These are phyloP conservation scores for Solanum paucissectum DNA, from an alignment of 257 asterid species.

Conservation along the genomic window DNA sequence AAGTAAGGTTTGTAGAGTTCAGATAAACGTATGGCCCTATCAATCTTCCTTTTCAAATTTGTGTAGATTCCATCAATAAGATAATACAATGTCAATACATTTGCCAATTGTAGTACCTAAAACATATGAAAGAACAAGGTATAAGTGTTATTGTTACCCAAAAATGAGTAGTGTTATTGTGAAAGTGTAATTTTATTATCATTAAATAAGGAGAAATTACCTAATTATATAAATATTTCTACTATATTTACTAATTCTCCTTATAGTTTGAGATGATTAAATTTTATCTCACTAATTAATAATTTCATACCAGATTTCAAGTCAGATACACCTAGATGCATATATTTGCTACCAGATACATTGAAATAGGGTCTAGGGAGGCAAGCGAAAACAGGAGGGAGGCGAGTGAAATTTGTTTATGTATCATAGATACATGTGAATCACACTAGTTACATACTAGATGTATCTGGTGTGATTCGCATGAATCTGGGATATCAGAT, in stretches of 20 bases:
- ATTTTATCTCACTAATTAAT: too few species aligned
- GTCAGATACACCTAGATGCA: background rate
- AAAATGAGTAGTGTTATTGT: background rate
- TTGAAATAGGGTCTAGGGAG: background rate
- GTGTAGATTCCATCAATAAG: constrained; percentile 13
- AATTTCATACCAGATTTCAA: too few species aligned
- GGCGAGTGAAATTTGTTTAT: too few species aligned
- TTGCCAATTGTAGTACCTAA: constrained; percentile 29
- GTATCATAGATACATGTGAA: background rate
- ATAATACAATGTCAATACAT: constrained; percentile 20
- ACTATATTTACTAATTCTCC: too few species aligned
- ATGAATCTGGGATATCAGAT: background rate
- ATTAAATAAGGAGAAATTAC: background rate
- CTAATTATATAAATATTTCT: background rate
- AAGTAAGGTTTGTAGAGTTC: constrained; percentile 42
- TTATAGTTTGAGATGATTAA: too few species aligned
- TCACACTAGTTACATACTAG: background rate
- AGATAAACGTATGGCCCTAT: constrained; percentile 14
- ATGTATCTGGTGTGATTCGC: background rate
- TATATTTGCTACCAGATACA: background rate
- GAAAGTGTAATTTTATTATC: background rate
- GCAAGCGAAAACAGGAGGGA: background rate
- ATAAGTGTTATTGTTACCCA: background rate
- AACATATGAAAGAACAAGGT: background rate
- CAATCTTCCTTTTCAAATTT: constrained; percentile 22